Conservation (phyloP, 1,284 basidiomycete species). For the Boletus semigastroideus region DNA sequence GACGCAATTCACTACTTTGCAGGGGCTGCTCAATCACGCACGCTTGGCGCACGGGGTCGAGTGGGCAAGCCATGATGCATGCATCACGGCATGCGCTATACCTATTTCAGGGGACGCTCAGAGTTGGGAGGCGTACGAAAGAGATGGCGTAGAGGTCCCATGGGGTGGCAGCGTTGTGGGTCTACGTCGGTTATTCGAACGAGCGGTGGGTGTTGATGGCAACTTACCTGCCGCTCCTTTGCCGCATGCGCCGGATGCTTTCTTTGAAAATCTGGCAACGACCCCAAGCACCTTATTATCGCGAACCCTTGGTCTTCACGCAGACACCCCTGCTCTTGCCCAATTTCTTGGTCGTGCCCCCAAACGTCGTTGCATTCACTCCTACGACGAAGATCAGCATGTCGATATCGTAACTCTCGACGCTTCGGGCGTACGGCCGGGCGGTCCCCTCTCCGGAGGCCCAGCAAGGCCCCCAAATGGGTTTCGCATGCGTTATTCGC, state of each 20-base stretch:
- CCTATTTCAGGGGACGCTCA: conserved; percentile 41
- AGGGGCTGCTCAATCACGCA: conserved; percentile 75
- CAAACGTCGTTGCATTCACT: conserved; percentile 55
- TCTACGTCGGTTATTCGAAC: conserved; percentile 64
- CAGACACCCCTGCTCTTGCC: conserved; percentile 69
- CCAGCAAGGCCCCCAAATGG: conserved; percentile 29
- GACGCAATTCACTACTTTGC: conserved; percentile 67
- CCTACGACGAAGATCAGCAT: conserved; percentile 47
- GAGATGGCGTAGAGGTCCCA: conserved; percentile 56
- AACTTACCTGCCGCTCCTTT: conserved; percentile 11
- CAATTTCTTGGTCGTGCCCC: conserved; percentile 63
- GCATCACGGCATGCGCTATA: conserved; percentile 64
- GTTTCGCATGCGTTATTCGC: conserved; percentile 41
- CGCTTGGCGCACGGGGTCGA: conserved; percentile 65
- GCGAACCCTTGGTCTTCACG: conserved; percentile 65
- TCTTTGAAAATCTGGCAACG: conserved; percentile 3
- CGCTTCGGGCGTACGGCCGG: background rate
- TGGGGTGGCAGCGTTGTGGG: conserved; percentile 41
- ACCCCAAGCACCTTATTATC: conserved; percentile 45
- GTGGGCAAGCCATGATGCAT: conserved; percentile 75
- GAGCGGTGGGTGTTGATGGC: conserved; percentile 55
- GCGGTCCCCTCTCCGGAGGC: background rate
- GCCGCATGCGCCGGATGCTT: conserved; percentile 7
- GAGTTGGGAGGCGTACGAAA: conserved; percentile 49
- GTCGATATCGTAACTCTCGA: conserved; percentile 33